phyloP scores from a whole-genome alignment of 139 green algal species.

The Coccomyxa sp. region DNA sequence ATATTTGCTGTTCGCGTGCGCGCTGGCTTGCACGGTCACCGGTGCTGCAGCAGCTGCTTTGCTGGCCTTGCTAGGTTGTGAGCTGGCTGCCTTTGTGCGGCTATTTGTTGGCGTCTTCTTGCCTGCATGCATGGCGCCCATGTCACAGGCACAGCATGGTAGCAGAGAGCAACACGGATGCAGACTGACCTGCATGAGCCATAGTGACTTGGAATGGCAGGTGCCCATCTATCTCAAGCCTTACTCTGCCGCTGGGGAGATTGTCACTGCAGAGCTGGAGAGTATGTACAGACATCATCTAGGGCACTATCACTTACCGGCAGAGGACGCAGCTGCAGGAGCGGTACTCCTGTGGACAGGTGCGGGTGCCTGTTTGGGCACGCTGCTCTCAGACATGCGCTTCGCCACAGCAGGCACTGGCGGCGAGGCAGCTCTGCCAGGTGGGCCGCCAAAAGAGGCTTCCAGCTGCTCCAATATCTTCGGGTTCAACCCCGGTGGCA shows the following conservation, averaged over 20 bases:
- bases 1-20: neutral
- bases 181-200: no score
- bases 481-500: conserved; percentile 75
- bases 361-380: neutral
- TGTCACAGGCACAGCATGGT: no score
- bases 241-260: no score
- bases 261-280: no score
- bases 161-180: no score
- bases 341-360: no score
- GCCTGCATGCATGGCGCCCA: no score
- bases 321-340: neutral
- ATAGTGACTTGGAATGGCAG: no score
- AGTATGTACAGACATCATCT: no score
- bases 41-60: conserved; percentile 3
- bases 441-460: conserved; percentile 34
- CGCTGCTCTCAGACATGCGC: neutral
- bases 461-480: conserved; percentile 80
- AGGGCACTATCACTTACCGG: no score
- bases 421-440: neutral
- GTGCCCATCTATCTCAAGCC: no score
- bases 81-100: neutral
- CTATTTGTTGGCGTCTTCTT: no score
- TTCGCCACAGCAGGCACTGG: conserved; percentile 2
- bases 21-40: neutral
- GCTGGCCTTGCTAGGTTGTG: neutral